Base-by-base conservation (phyloP, 805 yeast species). In the Candida chilensis region DNA sequence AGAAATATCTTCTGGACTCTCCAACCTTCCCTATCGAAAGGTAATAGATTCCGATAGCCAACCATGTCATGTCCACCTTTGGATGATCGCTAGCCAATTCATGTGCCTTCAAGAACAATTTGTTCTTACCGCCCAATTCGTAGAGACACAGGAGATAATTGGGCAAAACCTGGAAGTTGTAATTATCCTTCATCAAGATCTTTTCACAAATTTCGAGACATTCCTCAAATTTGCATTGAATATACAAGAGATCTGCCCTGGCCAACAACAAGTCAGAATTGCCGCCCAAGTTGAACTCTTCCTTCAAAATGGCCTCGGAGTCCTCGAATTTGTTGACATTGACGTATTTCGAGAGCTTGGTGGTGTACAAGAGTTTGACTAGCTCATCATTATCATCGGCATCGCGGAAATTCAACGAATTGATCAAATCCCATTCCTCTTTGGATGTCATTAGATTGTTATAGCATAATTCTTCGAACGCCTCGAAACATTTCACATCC, bases 401-500 rank as follows among this genome's bases (percentile, higher is more conserved):
- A 31, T 71, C 81, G 27, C 80, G 71, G 48, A 86, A 85, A 38
- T 78, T 73, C 24, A 86, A 54, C 17, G 67, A 50, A 8, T 68
- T 58, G 7, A 87, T 50, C 21, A 92, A 67, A 21, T 79, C 85
- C 92, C 94, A 83, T 54, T 87, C 94, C 45, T 90, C 96, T 12
- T 61, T 53, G 0, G 96, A 95, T 0, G 92, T 71, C 54, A 90
- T 57, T 42, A 86, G 66, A 45, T 78, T 79, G 41, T 81, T 80
- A 26, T 69, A 57, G 2, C 83, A 68, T 30, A 90, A 65, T 47
- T 82, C 87, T 42, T 83, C 74, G 49, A 86, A 86, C 1, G 97
- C 96, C 41, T 90, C 98, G 50, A 64, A 90, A 53, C 96, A 92
- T 50, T 87, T 85, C 5, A 83, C 87, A 52, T 90, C 97, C 2